Evolutionary conservation across 257 asterid species (phyloP).

Genomic region (Coffea canephora): DNA sequence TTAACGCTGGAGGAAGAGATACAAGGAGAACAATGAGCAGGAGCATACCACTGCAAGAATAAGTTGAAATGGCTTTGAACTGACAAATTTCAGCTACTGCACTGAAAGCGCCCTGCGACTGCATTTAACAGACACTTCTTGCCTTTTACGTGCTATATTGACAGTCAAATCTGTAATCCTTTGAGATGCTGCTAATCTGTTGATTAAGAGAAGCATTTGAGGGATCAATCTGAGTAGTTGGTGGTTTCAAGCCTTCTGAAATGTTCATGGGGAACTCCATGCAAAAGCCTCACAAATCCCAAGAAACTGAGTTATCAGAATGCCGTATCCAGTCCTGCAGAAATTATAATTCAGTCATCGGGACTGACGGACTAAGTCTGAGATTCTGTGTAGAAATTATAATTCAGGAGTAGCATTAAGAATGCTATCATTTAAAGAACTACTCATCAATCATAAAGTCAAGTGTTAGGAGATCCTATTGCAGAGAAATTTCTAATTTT

Average conservation of each 20-base stretch:
- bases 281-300: slow-evolving; percentile 86
- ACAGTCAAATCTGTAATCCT: too few relatives aligned
- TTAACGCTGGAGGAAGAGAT: slow-evolving; percentile 21
- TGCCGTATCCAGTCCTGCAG: slow-evolving; percentile 95
- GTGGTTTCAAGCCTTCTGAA: slow-evolving; percentile 54
- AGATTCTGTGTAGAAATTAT: slow-evolving; percentile 53
- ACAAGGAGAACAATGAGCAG: slow-evolving; percentile 19
- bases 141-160: too few relatives aligned
- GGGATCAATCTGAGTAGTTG: too few relatives aligned
- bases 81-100: slow-evolving; percentile 1
- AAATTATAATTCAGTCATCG: slow-evolving; percentile 44
- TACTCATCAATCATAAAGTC: neutral
- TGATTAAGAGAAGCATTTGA: too few relatives aligned
- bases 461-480: neutral
- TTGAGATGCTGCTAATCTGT: too few relatives aligned
- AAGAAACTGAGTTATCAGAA: slow-evolving; percentile 84
- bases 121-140: too few relatives aligned
- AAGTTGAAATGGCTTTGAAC: neutral
- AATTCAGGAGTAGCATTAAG: neutral
- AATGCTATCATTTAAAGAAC: neutral
- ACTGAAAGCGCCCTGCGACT: neutral
- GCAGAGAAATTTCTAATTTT: too few relatives aligned
- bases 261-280: slow-evolving; percentile 72
- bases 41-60: slow-evolving; percentile 13
- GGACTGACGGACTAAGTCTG: slow-evolving; percentile 81